phyloP scores from a whole-genome alignment of 768 basidiomycete species.

The Pleurotus eryngii region DNA sequence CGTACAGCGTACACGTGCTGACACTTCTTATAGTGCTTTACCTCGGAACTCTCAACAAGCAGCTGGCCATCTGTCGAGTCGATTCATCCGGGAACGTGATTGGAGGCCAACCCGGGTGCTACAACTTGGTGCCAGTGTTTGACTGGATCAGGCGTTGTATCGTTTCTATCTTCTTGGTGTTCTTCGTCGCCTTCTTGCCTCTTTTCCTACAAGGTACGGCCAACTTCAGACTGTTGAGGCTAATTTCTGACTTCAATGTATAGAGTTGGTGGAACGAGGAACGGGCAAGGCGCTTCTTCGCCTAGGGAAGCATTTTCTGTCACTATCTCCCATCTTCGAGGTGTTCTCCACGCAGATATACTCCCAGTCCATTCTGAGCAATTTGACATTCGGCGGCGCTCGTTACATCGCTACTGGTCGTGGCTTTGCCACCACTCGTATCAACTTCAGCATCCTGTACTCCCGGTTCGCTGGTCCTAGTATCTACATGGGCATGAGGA shows the following conservation, averaged over 20 bases:
- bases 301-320: conserved; percentile 94
- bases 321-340: conserved; percentile 95
- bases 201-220: conserved; percentile 88
- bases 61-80: conserved; percentile 82
- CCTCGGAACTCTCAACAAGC: conserved; percentile 95
- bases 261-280: conserved; percentile 94
- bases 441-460: conserved; percentile 95
- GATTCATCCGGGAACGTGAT: conserved; percentile 79
- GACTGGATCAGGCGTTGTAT: conserved; percentile 98
- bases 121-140: conserved; percentile 94
- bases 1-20: conserved; percentile 5
- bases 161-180: conserved; percentile 97
- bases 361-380: conserved; percentile 93
- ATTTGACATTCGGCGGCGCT: conserved; percentile 96
- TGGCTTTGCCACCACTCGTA: conserved; percentile 96
- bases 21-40: conserved; percentile 61
- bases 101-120: conserved; percentile 87
- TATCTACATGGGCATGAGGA: conserved; percentile 98
- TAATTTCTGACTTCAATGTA: neutral
- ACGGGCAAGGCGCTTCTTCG: conserved; percentile 93
- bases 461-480: conserved; percentile 99
- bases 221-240: neutral
- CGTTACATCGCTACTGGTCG: conserved; percentile 99
- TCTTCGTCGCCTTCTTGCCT: conserved; percentile 96
- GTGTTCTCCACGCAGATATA: conserved; percentile 99